Evolutionary conservation across 208 protist genomes (phyloP).

Genomic region (Trypanosoma conorhini): DNA sequence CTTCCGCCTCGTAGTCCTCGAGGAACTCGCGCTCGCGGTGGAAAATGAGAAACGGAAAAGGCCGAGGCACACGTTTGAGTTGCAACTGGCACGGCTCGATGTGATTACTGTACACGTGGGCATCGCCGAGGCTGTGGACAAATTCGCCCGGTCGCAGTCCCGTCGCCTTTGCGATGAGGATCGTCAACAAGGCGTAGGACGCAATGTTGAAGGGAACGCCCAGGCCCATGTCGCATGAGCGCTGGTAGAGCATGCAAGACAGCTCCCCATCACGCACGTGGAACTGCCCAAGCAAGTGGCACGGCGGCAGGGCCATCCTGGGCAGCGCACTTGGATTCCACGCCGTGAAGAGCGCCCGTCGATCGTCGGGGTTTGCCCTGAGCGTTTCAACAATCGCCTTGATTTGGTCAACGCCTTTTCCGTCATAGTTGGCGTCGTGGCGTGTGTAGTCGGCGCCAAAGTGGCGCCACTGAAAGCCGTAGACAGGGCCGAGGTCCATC

Average conservation of each 20-base stretch:
- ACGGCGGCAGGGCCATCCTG: conserved; percentile 98
- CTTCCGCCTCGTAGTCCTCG: conserved; percentile 92
- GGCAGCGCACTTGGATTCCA: conserved; percentile 97
- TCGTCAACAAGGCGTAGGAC: conserved; percentile 96
- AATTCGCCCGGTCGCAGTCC: conserved; percentile 96
- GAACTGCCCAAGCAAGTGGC: conserved; percentile 98
- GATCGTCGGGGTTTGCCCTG: conserved; percentile 93
- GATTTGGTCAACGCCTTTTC: conserved; percentile 97
- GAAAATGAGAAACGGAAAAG: conserved; percentile 93
- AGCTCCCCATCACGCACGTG: conserved; percentile 95
- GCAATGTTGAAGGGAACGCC: conserved; percentile 99
- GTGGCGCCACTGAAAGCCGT: conserved; percentile 99
- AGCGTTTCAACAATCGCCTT: conserved; percentile 90
- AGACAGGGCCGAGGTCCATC: conserved; percentile 98
- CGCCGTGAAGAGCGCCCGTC: conserved; percentile 96
- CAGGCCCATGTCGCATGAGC: conserved; percentile 97
- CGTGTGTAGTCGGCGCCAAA: conserved; percentile 96
- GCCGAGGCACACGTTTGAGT: conserved; percentile 85
- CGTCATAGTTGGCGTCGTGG: conserved; percentile 88
- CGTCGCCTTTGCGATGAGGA: conserved; percentile 91
- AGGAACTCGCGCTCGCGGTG: conserved; percentile 71
- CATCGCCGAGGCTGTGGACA: conserved; percentile 97
- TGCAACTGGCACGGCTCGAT: conserved; percentile 96
- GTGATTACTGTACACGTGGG: conserved; percentile 99
- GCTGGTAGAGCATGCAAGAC: conserved; percentile 95